phyloP scores from a whole-genome alignment of 768 basidiomycete genomes.

The Lactarius trivialis region DNA sequence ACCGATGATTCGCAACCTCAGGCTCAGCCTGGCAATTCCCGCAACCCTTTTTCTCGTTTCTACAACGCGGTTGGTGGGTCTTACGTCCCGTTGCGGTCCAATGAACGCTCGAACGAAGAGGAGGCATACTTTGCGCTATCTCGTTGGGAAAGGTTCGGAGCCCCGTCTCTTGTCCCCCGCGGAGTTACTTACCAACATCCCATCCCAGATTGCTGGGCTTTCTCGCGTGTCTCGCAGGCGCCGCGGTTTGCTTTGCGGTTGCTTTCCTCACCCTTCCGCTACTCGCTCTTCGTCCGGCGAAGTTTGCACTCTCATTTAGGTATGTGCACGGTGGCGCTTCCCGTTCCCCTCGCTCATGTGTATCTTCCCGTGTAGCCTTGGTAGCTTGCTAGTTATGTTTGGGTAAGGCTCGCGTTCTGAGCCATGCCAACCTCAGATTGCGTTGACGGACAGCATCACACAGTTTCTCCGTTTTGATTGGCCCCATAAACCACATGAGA shows the following conservation, averaged over 20 bases:
- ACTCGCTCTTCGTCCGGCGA: constrained; percentile 69
- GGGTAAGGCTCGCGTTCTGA: constrained; percentile 46
- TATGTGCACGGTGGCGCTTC: constrained; percentile 26
- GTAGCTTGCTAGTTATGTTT: constrained; percentile 92
- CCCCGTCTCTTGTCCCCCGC: background rate
- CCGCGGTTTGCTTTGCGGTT: constrained; percentile 88
- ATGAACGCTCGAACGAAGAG: constrained; percentile 84
- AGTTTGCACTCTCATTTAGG: constrained; percentile 90
- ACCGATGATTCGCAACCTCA: constrained; percentile 60
- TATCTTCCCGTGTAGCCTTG: constrained; percentile 45
- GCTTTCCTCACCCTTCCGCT: constrained; percentile 79
- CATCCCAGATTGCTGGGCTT: constrained; percentile 75
- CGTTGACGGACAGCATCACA: background rate
- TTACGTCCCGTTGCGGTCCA: constrained; percentile 83
- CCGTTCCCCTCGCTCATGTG: constrained; percentile 1
- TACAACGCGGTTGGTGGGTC: constrained; percentile 80
- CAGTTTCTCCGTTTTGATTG: constrained; percentile 80
- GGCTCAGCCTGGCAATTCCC: constrained; percentile 24
- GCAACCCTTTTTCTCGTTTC: constrained; percentile 75
- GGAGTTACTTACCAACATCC: background rate
- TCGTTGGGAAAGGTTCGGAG: constrained; percentile 81
- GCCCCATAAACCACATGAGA: constrained; percentile 87
- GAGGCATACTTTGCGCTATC: constrained; percentile 91
- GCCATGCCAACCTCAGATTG: background rate
- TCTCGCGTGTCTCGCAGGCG: constrained; percentile 81